phyloP scores from a whole-genome alignment of 2,329 filamentous ascomycete genomes.

The Ceratocystis destructans region DNA sequence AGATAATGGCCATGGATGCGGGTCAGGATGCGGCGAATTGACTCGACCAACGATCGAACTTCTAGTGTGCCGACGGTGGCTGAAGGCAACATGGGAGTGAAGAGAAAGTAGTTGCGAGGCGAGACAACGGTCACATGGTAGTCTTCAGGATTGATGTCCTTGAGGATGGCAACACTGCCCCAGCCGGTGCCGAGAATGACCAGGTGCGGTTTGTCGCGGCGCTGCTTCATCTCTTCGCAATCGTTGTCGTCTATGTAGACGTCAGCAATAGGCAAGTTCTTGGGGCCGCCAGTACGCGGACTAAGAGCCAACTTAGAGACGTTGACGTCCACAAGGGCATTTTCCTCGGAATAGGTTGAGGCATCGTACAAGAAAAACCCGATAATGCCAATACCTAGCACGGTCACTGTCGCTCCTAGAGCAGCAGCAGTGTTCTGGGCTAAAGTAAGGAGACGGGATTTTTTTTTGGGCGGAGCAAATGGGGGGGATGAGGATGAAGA shows the following conservation, averaged over 20 bases:
- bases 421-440: conserved; percentile 56
- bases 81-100: conserved; percentile 94
- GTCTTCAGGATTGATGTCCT: conserved; percentile 76
- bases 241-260: conserved; percentile 83
- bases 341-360: conserved; percentile 67
- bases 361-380: conserved; percentile 92
- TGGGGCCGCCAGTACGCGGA: conserved; percentile 73
- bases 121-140: conserved; percentile 95
- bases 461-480: conserved; percentile 23
- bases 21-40: conserved; percentile 70
- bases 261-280: conserved; percentile 86
- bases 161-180: conserved; percentile 84
- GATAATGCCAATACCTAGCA: conserved; percentile 55
- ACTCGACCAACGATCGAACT: conserved; percentile 80
- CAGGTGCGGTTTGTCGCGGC: conserved; percentile 80
- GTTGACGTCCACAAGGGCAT: conserved; percentile 54
- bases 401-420: conserved; percentile 60
- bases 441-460: conserved; percentile 40
- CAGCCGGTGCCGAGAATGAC: conserved; percentile 90
- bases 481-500: not conserved
- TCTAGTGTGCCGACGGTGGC: conserved; percentile 94
- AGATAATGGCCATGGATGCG: conserved; percentile 78
- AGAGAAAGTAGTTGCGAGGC: conserved; percentile 91
- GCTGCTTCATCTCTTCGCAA: conserved; percentile 49
- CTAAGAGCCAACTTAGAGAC: conserved; percentile 75